Conservation (phyloP, 768 basidiomycete genomes). For the Leccinum subgranulosum region DNA sequence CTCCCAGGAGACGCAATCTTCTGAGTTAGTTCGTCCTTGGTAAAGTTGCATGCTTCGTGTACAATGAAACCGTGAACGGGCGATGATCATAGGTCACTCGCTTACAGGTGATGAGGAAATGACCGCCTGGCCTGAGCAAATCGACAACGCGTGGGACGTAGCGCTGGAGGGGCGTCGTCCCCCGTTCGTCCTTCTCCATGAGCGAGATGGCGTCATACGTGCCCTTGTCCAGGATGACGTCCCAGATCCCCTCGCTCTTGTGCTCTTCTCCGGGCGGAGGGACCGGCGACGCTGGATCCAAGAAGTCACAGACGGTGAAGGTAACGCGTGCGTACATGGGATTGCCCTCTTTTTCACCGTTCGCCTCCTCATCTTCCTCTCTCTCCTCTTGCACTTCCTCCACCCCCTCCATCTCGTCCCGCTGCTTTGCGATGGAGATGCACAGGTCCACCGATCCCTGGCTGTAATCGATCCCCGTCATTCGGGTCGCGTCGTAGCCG, state of each 20-base stretch:
- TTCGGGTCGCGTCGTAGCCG: slow-evolving; percentile 50
- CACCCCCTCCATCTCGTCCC: slow-evolving; percentile 16
- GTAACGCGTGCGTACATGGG: slow-evolving; percentile 29
- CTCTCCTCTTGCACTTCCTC: no score
- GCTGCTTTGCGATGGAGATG: slow-evolving; percentile 47
- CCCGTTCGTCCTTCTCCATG: slow-evolving; percentile 53
- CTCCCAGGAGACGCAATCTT: slow-evolving; percentile 48
- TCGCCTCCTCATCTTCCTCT: slow-evolving; percentile 3
- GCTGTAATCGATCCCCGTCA: slow-evolving; percentile 79
- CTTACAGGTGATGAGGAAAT: slow-evolving; percentile 80
- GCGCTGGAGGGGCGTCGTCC: slow-evolving; percentile 47
- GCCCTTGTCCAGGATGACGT: slow-evolving; percentile 82
- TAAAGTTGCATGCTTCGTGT: slow-evolving; percentile 74
- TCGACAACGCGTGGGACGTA: slow-evolving; percentile 59
- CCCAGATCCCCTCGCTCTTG: slow-evolving; percentile 45
- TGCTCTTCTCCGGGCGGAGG: slow-evolving; percentile 11
- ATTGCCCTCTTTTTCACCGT: neutral
- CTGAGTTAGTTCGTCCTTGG: slow-evolving; percentile 65
- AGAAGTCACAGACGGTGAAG: slow-evolving; percentile 65
- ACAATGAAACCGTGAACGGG: neutral
- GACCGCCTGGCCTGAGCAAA: slow-evolving; percentile 62
- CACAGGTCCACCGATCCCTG: slow-evolving; percentile 66
- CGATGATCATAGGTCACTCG: neutral
- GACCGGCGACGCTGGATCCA: slow-evolving; percentile 48
- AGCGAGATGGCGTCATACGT: slow-evolving; percentile 85